Base-by-base conservation (phyloP, 768 basidiomycete genomes). In the Tricholoma sp. region DNA sequence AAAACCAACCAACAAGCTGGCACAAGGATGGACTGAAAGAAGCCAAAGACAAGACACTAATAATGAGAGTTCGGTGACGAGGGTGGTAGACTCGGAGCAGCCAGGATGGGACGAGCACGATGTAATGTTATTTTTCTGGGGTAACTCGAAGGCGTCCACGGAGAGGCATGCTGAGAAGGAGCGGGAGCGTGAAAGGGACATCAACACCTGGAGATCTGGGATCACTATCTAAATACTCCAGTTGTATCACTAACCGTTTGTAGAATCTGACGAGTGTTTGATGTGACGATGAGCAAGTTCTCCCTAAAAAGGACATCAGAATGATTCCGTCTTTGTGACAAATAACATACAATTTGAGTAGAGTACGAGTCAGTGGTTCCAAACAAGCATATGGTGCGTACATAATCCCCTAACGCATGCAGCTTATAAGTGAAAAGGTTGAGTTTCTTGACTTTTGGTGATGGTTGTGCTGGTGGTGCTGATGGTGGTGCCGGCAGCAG, bases 371-470 rank as follows among this genome's bases (percentile, higher is more conserved):
- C 55, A 5, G 47, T 57, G 11, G 45, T 54, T 18, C 52, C 46
- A 54, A 60, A 57, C 9, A 35, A 31, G 4, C 24, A 49, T 18
- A 62, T 62, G 7, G 52, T 57, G 3, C 12, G 18, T 3, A 59
- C 55, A 21, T 62, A 62, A 50, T 58, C 45, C 22, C 60, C 50
- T 18, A 55, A 16, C 2, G 62, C 62, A 31, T 64, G 62, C 7
- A 49, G 27, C 39, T 60, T 63, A 0, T 66, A 52, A 1, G 49
- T 49, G 18, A 32, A 57, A 5, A 67, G 35, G 19, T 54, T 61
- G 39, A 61, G 50, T 0, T 3, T 52, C n/a, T 52, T 59, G 41
- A 24, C 51, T 35, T 52, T 59, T 24, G 41, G 18, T 43, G 5
- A 11, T 43, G 16, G 14, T 12, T 1, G 14, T 14, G 37, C 37